phyloP scores from a whole-genome alignment of 345 rosid species.

The Hibiscus tridactylites region DNA sequence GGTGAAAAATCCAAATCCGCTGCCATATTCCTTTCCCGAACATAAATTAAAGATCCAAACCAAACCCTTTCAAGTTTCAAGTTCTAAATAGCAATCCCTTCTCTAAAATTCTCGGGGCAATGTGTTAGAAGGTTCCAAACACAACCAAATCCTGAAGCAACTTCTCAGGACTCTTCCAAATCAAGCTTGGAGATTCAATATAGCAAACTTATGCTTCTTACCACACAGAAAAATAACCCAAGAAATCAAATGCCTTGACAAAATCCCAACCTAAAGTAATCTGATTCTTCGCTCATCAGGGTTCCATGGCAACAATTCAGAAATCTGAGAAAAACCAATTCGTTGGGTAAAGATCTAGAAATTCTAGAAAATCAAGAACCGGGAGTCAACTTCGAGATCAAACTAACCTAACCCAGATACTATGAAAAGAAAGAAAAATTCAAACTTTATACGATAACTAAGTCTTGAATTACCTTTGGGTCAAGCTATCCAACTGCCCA shows the following conservation, averaged over 20 bases:
- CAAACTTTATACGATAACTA: conserved; percentile 9
- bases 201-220: conserved; percentile 11
- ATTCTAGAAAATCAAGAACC: conserved; percentile 11
- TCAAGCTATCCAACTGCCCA: conserved; percentile 13
- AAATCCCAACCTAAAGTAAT: conserved; percentile 19
- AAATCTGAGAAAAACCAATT: conserved; percentile 12
- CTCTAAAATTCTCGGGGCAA: neutral
- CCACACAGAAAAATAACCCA: conserved; percentile 10
- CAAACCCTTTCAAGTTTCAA: conserved; percentile 4
- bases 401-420: neutral
- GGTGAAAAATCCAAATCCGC: conserved; percentile 60
- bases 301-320: conserved; percentile 5
- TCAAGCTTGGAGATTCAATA: conserved; percentile 4
- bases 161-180: neutral
- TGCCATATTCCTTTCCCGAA: conserved; percentile 36
- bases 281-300: conserved; percentile 8
- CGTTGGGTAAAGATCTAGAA: conserved; percentile 5
- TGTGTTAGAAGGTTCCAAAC: neutral
- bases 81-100: neutral
- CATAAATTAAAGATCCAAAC: conserved; percentile 21
- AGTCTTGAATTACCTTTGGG: conserved; percentile 6
- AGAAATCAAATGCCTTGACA: conserved; percentile 17
- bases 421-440: conserved; percentile 1
- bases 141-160: neutral
- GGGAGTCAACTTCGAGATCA: conserved; percentile 10